These are phyloP conservation scores for Pezicula carpinea DNA, from an alignment of 2,329 filamentous ascomycete species.

Conservation along the genomic window DNA sequence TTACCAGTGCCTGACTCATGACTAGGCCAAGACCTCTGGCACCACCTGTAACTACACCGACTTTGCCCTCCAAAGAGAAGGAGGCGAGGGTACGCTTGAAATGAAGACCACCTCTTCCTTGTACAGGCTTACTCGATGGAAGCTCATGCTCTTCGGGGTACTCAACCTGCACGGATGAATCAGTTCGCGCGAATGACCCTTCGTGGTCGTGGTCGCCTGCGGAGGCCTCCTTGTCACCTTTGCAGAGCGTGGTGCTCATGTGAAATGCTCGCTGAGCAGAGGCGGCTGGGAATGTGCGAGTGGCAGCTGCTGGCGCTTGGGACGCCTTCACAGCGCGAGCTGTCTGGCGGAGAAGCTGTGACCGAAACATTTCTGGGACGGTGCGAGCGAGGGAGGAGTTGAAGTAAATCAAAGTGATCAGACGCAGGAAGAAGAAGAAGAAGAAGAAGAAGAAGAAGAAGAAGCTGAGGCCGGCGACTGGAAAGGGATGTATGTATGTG, in stretches of 20 bases:
- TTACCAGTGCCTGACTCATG: conserved; percentile 88
- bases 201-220: conserved; percentile 20
- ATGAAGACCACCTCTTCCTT: conserved; percentile 73
- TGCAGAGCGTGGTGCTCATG: conserved; percentile 12
- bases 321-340: conserved; percentile 19
- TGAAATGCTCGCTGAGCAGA: conserved; percentile 16
- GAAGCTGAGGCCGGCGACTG: no score
- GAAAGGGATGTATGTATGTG: no score
- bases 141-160: conserved; percentile 73
- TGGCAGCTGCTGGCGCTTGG: conserved; percentile 7
- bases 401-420: neutral
- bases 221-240: conserved; percentile 19
- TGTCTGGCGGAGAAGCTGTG: conserved; percentile 23
- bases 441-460: neutral
- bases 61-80: conserved; percentile 81
- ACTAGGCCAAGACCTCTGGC: conserved; percentile 85
- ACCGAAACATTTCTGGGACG: conserved; percentile 22
- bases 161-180: conserved; percentile 71
- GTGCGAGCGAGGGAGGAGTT: conserved; percentile 6
- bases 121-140: conserved; percentile 64
- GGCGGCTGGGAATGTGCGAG: conserved; percentile 11
- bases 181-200: conserved; percentile 65
- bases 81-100: conserved; percentile 79
- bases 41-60: conserved; percentile 84
- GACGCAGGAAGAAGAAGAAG: neutral